Conservation (phyloP, 345 rosid genomes). For the Schrenkiella parvula region DNA sequence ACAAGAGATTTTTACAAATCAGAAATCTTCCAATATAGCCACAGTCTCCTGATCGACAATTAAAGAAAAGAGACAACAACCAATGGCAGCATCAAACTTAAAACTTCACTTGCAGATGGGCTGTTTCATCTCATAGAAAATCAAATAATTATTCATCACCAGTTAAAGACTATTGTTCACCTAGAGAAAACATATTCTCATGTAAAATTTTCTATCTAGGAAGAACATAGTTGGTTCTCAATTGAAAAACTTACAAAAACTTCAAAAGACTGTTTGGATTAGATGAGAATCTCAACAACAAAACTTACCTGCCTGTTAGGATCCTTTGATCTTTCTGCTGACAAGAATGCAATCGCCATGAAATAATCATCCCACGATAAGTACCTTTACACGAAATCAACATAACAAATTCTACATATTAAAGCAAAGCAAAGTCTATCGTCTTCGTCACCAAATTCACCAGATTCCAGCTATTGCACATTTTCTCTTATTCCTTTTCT, state of each 20-base stretch:
- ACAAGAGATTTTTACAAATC: not conserved
- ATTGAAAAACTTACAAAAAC: not conserved
- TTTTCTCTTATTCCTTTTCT: no score
- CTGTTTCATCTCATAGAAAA: not conserved
- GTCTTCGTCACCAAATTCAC: not conserved
- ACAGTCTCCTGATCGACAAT: not conserved
- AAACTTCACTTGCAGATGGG: not conserved
- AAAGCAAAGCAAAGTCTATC: not conserved
- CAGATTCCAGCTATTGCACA: not conserved
- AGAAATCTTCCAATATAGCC: not conserved
- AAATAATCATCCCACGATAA: slow-evolving; percentile 96
- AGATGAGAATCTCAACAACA: not conserved
- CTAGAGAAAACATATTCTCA: not conserved
- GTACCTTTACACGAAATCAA: slow-evolving; percentile 46
- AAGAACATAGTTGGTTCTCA: not conserved
- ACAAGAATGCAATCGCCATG: slow-evolving; percentile 81
- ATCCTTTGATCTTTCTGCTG: slow-evolving; percentile 88
- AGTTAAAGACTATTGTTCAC: not conserved
- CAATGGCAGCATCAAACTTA: not conserved
- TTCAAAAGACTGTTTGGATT: not conserved
- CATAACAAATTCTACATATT: not conserved
- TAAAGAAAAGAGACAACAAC: not conserved
- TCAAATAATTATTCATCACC: not conserved
- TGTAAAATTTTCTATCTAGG: not conserved
- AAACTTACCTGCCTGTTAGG: slow-evolving; percentile 87